A percentile compares a stretch with the other conserved stretches of the same genome.
These are phyloP conservation scores for Stagonosporopsis cucurbitacearum DNA, from an alignment of 2,329 filamentous ascomycete species.

Conservation along the genomic window DNA sequence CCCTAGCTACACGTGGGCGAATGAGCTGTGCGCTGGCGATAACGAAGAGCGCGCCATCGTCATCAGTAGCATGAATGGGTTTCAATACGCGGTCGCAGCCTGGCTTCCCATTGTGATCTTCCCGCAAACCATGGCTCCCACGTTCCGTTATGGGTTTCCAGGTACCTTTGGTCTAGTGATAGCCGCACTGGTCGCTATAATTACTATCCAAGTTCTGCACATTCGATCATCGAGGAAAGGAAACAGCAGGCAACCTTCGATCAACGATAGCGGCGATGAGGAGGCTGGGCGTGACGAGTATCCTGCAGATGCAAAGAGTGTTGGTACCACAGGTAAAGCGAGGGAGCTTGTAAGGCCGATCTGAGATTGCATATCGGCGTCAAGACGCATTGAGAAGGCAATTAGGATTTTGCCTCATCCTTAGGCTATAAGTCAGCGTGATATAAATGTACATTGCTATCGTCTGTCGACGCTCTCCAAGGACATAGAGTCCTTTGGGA, in stretches of 20 bases:
- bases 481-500: neutral
- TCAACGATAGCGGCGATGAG: neutral
- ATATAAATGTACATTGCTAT: neutral
- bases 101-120: conserved; percentile 8
- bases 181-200: neutral
- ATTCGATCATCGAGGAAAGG: neutral
- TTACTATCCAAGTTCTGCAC: neutral
- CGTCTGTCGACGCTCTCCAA: neutral
- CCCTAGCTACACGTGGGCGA: conserved; percentile 2
- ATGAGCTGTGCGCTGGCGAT: conserved; percentile 5
- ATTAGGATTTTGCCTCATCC: no score
- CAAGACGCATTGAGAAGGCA: no score
- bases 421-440: no score
- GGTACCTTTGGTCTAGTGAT: conserved; percentile 1
- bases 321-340: no score
- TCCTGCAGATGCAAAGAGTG: no score
- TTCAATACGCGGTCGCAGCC: conserved; percentile 3
- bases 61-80: conserved; percentile 7
- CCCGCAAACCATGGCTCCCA: conserved; percentile 4
- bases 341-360: no score
- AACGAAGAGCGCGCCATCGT: conserved; percentile 6
- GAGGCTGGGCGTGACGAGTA: neutral
- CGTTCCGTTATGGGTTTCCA: conserved; percentile 2
- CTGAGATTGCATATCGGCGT: no score
- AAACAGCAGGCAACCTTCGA: neutral